phyloP scores from a whole-genome alignment of 129 eudicot species.

The Glebionis coronaria region DNA sequence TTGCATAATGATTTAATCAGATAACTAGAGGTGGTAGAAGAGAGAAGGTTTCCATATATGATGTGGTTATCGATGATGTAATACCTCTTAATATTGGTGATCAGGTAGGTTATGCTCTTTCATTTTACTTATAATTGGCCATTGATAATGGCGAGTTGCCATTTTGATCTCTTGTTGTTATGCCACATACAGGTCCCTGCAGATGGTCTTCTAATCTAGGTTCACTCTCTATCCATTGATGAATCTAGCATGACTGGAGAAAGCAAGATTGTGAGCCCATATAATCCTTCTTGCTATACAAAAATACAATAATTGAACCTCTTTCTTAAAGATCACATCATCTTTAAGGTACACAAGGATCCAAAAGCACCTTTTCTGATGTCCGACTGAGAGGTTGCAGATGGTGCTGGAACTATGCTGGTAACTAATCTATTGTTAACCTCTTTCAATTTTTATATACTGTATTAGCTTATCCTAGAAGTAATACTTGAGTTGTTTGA shows the following conservation, averaged over 20 bases:
- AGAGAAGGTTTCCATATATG: constrained; percentile 76
- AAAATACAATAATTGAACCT: constrained; percentile 6
- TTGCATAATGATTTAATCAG: constrained; percentile 30
- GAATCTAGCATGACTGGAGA: constrained; percentile 99
- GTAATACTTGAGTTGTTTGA: not conserved
- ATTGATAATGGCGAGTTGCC: not conserved
- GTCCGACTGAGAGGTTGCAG: constrained; percentile 97
- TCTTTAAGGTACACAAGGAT: constrained; percentile 66
- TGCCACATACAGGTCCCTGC: constrained; percentile 68
- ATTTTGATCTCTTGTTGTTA: constrained; percentile 6
- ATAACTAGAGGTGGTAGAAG: constrained; percentile 92
- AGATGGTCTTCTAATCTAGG: constrained; percentile 72
- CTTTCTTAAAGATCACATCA: constrained; percentile 17
- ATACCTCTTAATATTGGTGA: constrained; percentile 94
- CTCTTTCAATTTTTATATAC: no score
- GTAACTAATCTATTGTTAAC: constrained; percentile 34
- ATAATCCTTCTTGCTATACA: constrained; percentile 26
- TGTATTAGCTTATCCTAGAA: not conserved
- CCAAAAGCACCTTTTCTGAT: constrained; percentile 76
- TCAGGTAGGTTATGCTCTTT: constrained; percentile 47
- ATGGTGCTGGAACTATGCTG: constrained; percentile 97
- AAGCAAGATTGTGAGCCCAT: constrained; percentile 91
- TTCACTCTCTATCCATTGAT: constrained; percentile 89
- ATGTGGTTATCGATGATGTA: constrained; percentile 88
- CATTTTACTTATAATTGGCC: not conserved